phyloP scores from a whole-genome alignment of 805 yeast species.

The Teunomyces lycoperdinae region DNA sequence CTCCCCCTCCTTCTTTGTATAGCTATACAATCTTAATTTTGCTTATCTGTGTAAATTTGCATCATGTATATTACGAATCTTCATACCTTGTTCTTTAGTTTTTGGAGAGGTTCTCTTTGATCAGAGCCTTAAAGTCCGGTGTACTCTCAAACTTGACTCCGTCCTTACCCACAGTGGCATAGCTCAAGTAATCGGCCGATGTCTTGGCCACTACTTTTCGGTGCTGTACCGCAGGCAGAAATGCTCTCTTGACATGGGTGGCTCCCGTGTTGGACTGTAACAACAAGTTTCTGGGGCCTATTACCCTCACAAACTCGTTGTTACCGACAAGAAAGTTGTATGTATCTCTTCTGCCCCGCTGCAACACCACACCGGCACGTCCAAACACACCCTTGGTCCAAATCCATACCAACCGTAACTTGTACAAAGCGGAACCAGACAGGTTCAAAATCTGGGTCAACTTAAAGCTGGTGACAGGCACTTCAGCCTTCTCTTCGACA shows the following conservation, averaged over 20 bases:
- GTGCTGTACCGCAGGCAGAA: not conserved
- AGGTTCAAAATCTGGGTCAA: not conserved
- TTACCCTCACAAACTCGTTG: slow-evolving; percentile 45
- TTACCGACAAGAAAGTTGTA: slow-evolving; percentile 25
- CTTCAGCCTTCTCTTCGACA: not conserved
- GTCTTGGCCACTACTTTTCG: slow-evolving; percentile 3
- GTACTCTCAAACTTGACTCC: slow-evolving; percentile 44
- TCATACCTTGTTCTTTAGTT: not conserved
- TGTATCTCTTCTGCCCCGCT: not conserved
- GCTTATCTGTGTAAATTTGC: too few species aligned
- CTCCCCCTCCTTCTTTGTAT: too few species aligned
- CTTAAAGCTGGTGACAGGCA: not conserved
- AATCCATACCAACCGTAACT: not conserved
- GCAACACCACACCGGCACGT: not conserved
- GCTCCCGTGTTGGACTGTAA: slow-evolving; percentile 43
- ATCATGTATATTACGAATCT: too few species aligned
- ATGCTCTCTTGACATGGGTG: not conserved
- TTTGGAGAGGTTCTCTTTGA: not conserved
- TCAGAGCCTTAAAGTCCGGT: slow-evolving; percentile 28
- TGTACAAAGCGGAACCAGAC: not conserved
- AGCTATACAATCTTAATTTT: too few species aligned
- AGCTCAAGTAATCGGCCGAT: slow-evolving; percentile 47
- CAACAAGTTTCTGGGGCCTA: slow-evolving; percentile 54
- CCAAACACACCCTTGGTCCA: not conserved
- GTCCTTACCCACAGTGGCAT: slow-evolving; percentile 43